Evolutionary conservation across 1,284 basidiomycete species (phyloP), one percentile per base, ranked within the genome.

Genomic region (Apiotrichum domesticum): DNA sequence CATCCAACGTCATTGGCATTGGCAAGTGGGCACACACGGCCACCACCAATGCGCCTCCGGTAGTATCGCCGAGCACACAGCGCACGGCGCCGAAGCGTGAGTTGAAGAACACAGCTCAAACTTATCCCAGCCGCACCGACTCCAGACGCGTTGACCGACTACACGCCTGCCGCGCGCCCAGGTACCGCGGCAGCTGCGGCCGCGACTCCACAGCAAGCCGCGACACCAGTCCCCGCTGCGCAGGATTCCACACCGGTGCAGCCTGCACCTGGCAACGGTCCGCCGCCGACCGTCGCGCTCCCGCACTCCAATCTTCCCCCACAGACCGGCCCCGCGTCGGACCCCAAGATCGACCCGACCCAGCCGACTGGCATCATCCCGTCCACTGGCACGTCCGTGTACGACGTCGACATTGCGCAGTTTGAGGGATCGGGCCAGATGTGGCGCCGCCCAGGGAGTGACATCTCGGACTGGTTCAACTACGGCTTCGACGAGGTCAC

Each of bases 401-500:
- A 93, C 48, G 92, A 98, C 60, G 82, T 95, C 46, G 95, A 98
- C 73, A 72, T 97, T 51, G 82, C 80, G 32, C 83, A 87, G 29
- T 81, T 98, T 73, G 80, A 87, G 29, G 87, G 90, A 56, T 95
- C 66, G 3, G 74, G 74, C 1, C 74, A 96, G 73, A 87, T 88
- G 3, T 99, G 96, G 96, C 81, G 95, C 57, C 79, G 87, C 54
- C 88, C 94, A 8, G 96, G 96, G 14, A 87, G 90, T 6, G 92
- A 98, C 78, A 80, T 98, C 56, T 89, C 88, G 66, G 95, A 98
- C 78, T 99, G 91, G 87, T 99, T 98, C 79, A 98, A 99, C 77
- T 98, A 97, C 68, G 96, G 96, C 0, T 98, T 98, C 72, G 95
- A 98, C 74, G 96, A 99, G 77, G 83, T 91, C 11, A 88, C 87